Percentiles rank a stretch among this genome's conserved stretches.
phyloP scores from a whole-genome alignment of 306 rosid genomes.

The Rosa chinensis region DNA sequence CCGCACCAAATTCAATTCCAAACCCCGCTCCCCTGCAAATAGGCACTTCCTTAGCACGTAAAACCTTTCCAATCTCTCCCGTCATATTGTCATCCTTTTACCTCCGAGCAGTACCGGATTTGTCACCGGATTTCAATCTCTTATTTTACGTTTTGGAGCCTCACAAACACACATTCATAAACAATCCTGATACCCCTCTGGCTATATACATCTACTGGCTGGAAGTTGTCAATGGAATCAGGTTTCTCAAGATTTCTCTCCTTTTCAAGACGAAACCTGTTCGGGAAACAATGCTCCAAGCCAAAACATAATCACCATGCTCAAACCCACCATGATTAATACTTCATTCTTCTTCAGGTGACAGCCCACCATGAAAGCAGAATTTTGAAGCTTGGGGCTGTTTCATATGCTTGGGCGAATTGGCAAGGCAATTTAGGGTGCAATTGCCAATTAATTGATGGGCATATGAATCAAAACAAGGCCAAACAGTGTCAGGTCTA shows the following conservation, averaged over 20 bases:
- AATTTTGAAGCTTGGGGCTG: not conserved
- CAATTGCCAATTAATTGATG: conserved; percentile 16
- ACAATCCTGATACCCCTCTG: not conserved
- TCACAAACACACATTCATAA: not conserved
- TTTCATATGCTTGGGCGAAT: conserved; percentile 12
- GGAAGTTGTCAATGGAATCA: too few relatives aligned
- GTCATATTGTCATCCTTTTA: not conserved
- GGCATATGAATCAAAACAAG: conserved; percentile 19
- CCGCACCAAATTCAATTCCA: not conserved
- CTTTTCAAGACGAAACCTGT: not conserved
- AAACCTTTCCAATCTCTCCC: not conserved
- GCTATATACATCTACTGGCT: not conserved
- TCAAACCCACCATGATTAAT: not conserved
- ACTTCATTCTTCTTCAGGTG: not conserved
- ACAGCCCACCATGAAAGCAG: not conserved
- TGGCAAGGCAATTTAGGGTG: conserved; percentile 6
- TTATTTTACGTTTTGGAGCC: not conserved
- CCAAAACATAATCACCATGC: conserved; percentile 2
- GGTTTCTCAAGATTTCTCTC: not conserved
- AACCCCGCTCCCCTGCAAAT: not conserved
- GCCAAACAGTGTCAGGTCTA: conserved; percentile 30
- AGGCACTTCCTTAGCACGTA: not conserved
- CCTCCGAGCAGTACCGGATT: not conserved
- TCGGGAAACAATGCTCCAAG: not conserved
- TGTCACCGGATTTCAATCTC: not conserved